Percentiles rank a stretch among this genome's conserved stretches.
Evolutionary conservation across 768 basidiomycete species (phyloP).

Genomic region (Boletus coccyginus): DNA sequence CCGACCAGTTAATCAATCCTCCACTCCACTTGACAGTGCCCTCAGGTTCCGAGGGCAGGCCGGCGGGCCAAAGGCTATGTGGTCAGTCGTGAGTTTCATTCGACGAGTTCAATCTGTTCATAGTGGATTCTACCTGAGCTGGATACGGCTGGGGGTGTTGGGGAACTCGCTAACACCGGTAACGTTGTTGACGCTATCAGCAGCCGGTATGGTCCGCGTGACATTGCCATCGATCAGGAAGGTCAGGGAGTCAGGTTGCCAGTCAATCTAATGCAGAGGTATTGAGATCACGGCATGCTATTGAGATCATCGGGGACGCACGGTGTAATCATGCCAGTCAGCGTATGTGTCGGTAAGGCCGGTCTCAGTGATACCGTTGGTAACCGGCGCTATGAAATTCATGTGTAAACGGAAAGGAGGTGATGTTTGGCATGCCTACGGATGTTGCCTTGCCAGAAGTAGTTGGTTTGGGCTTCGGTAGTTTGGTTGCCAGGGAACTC

Average conservation of each 20-base stretch:
- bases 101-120: background rate
- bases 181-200: slow-evolving; percentile 48
- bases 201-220: slow-evolving; percentile 65
- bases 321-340: slow-evolving; percentile 77
- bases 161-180: slow-evolving; percentile 68
- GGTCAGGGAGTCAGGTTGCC: slow-evolving; percentile 64
- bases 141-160: slow-evolving; percentile 74
- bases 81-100: slow-evolving; percentile 4
- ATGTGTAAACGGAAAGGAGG: background rate
- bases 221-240: slow-evolving; percentile 70
- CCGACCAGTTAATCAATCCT: slow-evolving; percentile 78
- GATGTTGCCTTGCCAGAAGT: slow-evolving; percentile 72
- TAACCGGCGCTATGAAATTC: slow-evolving; percentile 38
- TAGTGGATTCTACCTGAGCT: slow-evolving; percentile 57
- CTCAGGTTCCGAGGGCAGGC: slow-evolving; percentile 53
- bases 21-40: slow-evolving; percentile 82
- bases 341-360: slow-evolving; percentile 60
- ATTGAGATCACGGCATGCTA: background rate
- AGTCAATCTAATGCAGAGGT: slow-evolving; percentile 58
- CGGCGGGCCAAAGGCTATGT: slow-evolving; percentile 75
- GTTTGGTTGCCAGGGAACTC: slow-evolving; percentile 70
- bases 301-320: slow-evolving; percentile 32
- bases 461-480: slow-evolving; percentile 73
- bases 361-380: slow-evolving; percentile 46
- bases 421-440: slow-evolving; percentile 40